phyloP scores from a whole-genome alignment of 2,329 filamentous ascomycete genomes.

The Alternaria atra region DNA sequence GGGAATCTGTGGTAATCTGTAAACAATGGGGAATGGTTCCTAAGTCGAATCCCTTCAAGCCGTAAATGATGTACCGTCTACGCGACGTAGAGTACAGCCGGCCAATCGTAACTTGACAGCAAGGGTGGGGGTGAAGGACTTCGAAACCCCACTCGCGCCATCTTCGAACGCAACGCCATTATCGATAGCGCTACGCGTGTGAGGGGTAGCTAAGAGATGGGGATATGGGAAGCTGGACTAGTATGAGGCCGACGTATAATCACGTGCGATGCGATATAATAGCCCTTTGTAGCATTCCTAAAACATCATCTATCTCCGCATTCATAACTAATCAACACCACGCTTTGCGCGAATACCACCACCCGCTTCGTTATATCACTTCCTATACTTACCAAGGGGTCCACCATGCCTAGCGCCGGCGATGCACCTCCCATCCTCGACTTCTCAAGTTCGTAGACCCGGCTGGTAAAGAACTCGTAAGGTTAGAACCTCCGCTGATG shows the following conservation, averaged over 20 bases:
- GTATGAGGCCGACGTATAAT: neutral
- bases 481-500: neutral
- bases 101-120: neutral
- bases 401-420: conserved; percentile 32
- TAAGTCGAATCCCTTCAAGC: too few species aligned
- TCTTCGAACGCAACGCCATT: conserved; percentile 10
- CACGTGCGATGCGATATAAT: neutral
- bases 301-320: too few species aligned
- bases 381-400: neutral
- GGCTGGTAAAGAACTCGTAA: neutral
- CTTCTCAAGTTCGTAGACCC: conserved; percentile 33
- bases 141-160: conserved; percentile 19
- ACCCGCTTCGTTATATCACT: too few species aligned
- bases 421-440: conserved; percentile 39
- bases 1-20: too few species aligned
- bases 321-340: too few species aligned
- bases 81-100: neutral
- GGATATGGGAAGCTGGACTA: neutral
- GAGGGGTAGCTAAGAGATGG: conserved; percentile 1
- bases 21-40: too few species aligned
- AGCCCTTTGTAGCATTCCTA: too few species aligned
- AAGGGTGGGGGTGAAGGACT: conserved; percentile 6
- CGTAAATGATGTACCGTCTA: too few species aligned
- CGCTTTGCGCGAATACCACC: too few species aligned
- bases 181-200: neutral